Conservation (phyloP, 345 rosid species). For the Eucalyptus victrix region DNA sequence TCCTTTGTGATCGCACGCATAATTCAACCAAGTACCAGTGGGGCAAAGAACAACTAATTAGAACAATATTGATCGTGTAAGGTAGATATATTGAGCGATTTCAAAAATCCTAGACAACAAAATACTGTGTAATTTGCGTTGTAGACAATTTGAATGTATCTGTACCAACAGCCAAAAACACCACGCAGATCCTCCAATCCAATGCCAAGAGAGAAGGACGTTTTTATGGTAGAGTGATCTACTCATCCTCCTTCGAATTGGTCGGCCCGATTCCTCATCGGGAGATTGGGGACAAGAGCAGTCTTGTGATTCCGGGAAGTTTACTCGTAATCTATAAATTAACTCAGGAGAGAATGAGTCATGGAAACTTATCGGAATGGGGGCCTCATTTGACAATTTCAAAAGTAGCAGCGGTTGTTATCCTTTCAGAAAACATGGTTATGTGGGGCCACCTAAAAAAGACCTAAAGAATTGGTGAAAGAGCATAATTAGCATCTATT, state of each 20-base stretch:
- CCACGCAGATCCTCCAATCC: not conserved
- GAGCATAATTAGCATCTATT: not conserved
- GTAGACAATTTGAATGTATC: not conserved
- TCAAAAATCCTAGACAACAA: not conserved
- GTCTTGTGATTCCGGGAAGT: not conserved
- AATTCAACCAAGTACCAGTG: not conserved
- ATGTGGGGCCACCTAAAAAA: not conserved
- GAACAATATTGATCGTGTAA: not conserved
- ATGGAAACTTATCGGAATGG: not conserved
- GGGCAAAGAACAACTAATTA: not conserved
- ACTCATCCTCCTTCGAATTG: rapidly evolving
- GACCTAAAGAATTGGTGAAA: not conserved
- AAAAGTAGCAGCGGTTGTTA: not conserved
- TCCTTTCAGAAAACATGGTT: not conserved
- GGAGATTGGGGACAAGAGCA: not conserved
- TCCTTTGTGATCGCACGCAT: not conserved
- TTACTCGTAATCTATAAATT: not conserved
- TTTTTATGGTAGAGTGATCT: not conserved
- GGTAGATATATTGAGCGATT: not conserved
- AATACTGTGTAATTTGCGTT: not conserved
- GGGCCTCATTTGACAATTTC: not conserved
- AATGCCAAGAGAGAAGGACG: not conserved
- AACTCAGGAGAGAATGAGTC: not conserved
- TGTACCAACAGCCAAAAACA: no score
- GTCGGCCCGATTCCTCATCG: not conserved